Evolutionary conservation across 2,329 filamentous ascomycete species (phyloP).

Genomic region (Ascochyta pisi): DNA sequence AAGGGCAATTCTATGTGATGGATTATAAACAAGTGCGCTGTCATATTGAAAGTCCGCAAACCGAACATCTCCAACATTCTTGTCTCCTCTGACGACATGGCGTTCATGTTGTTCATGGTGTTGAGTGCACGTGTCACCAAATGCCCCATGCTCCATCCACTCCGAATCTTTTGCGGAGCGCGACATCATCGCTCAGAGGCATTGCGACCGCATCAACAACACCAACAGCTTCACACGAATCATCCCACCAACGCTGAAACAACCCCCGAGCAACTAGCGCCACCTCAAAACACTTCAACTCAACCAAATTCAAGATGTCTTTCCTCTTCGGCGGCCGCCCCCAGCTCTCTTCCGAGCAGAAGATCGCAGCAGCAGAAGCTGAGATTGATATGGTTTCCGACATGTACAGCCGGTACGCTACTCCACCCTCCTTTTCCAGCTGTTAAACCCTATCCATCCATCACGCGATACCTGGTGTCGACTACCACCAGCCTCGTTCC

Average conservation of each 20-base stretch:
- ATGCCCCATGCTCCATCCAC: conserved; percentile 7
- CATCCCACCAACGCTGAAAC: neutral
- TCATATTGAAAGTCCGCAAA: too few relatives aligned
- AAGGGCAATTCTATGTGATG: too few relatives aligned
- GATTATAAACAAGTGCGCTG: too few relatives aligned
- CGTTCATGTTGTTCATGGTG: too few relatives aligned
- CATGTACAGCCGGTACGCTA: conserved; percentile 90
- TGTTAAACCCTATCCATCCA: too few relatives aligned
- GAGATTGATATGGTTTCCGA: conserved; percentile 98
- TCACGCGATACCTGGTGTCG: too few relatives aligned
- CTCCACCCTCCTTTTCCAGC: neutral
- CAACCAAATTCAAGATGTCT: conserved; percentile 35
- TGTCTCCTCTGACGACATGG: too few relatives aligned
- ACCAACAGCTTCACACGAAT: conserved; percentile 1
- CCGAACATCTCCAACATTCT: neutral
- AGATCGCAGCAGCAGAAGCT: conserved; percentile 93
- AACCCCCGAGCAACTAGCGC: neutral
- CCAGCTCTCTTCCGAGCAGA: conserved; percentile 93
- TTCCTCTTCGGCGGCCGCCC: conserved; percentile 66
- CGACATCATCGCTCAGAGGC: conserved; percentile 17
- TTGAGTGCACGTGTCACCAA: neutral
- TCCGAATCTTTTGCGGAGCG: conserved; percentile 14
- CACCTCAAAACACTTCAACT: neutral
- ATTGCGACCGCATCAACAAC: conserved; percentile 2
- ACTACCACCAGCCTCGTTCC: neutral